Conservation (phyloP, 768 basidiomycete species). For the Leccinum incarnatum region DNA sequence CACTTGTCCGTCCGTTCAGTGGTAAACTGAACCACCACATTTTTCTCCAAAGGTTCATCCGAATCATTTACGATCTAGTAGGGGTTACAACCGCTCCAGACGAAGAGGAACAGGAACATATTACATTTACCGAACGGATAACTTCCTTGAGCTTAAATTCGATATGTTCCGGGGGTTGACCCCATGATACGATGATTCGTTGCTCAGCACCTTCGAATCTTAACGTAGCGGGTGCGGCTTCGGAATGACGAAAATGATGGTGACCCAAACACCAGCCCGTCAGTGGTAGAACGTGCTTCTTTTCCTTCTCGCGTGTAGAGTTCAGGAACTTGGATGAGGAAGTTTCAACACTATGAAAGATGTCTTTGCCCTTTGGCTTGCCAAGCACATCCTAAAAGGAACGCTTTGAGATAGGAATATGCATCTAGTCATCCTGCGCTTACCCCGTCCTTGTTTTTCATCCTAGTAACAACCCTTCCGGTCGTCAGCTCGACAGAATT, state of each 20-base stretch:
- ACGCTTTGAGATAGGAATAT: conserved; percentile 3
- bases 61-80: conserved; percentile 25
- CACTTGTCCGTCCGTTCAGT: conserved; percentile 4
- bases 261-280: conserved; percentile 29
- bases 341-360: conserved; percentile 22
- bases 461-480: conserved; percentile 5
- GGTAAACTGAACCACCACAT: conserved; percentile 23
- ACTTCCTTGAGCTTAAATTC: conserved; percentile 19
- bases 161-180: conserved; percentile 7
- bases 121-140: conserved; percentile 16
- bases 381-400: conserved; percentile 6
- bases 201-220: conserved; percentile 7
- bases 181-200: conserved; percentile 10
- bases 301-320: conserved; percentile 11
- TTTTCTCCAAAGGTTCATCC: conserved; percentile 2
- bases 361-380: not conserved
- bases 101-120: not conserved
- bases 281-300: conserved; percentile 16
- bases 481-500: conserved; percentile 7
- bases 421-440: conserved; percentile 3
- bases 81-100: not conserved
- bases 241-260: conserved; percentile 14
- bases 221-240: conserved; percentile 10
- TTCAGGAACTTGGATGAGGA: conserved; percentile 29
- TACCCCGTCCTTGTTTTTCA: conserved; percentile 27